Base-by-base conservation (phyloP, 176 grass and related monocot genomes). In the Oryza meyeriana region DNA sequence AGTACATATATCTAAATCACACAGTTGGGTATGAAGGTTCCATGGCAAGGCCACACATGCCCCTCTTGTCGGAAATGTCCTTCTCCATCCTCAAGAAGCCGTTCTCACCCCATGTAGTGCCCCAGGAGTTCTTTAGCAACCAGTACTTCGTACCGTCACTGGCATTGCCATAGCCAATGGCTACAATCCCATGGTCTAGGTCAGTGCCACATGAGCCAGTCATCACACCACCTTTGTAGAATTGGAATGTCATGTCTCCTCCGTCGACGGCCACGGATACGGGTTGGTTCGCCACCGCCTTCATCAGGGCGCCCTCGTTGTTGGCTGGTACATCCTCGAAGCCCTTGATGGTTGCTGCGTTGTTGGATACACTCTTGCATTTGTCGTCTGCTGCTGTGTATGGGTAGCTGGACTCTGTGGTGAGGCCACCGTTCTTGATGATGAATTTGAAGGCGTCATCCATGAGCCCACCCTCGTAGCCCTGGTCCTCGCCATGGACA, bases 361-460 rank as follows among this genome's bases (percentile, higher is more conserved):
- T 72, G 9, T 38, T 79, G 12, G 57, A 48, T 35, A 66, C n/a
- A 38, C 5, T 8, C 59, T 86, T 89, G 74, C 82, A 92, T 14
- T 85, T 71, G 8, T 59, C 66, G 25, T 92, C 85, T 11, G 32
- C 16, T 2, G 73, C 77, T 0, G 33, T 39, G 44, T 91, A 88
- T 4, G 85, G 88, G 57, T 91, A 91, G 71, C 13, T 71, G 1
- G 77, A 72, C 52, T 78, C 83, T n/a, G n/a, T n/a, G n/a, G n/a
- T n/a, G n/a, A n/a, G n/a, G n/a, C n/a, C n/a, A n/a, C n/a, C n/a
- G n/a, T n/a, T n/a, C n/a, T n/a, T n/a, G n/a, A n/a, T 72, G 59
- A 85, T 63, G 75, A 85, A 92, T 27, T 92, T 71, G 70, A 89
- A 92, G 59, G 90, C 83, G 0, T 66, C 55, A 18, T 89, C 83